Conservation (phyloP, 31 red algal genomes). For the Bonnemaisonia californica region DNA sequence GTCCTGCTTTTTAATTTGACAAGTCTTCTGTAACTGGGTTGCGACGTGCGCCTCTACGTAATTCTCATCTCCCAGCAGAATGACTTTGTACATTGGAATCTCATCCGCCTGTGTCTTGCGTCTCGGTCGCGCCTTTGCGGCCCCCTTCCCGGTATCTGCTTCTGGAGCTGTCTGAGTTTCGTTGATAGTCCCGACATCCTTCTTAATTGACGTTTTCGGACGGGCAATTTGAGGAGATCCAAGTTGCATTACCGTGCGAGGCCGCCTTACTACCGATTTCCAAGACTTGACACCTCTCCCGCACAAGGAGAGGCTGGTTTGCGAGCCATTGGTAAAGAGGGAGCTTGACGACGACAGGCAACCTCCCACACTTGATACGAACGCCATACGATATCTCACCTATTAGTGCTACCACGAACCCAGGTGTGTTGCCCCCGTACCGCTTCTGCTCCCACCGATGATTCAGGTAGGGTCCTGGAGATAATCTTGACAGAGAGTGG, state of each 20-base stretch:
- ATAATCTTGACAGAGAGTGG: too few relatives aligned
- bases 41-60: slow-evolving; percentile 93
- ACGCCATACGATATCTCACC: too few relatives aligned
- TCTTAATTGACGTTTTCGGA: slow-evolving; percentile 93
- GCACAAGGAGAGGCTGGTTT: background rate
- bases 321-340: background rate
- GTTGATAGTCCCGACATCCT: slow-evolving; percentile 58
- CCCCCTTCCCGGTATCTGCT: slow-evolving; percentile 68
- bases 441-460: too few relatives aligned
- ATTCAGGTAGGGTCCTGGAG: too few relatives aligned
- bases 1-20: slow-evolving; percentile 84
- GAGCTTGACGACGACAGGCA: background rate
- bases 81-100: slow-evolving; percentile 95
- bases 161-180: slow-evolving; percentile 50
- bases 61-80: slow-evolving; percentile 95
- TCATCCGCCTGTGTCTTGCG: slow-evolving; percentile 90
- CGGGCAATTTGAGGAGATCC: slow-evolving; percentile 84
- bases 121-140: slow-evolving; percentile 75
- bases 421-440: too few relatives aligned
- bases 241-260: slow-evolving; percentile 38
- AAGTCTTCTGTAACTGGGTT: slow-evolving; percentile 87
- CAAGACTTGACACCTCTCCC: background rate
- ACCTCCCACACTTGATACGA: background rate
- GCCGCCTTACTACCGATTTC: background rate
- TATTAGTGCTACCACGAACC: too few relatives aligned